A percentile compares a stretch with the other conserved stretches of the same genome.
Evolutionary conservation across 805 yeast genomes (phyloP).

Genomic region (Pichia kluyveri): DNA sequence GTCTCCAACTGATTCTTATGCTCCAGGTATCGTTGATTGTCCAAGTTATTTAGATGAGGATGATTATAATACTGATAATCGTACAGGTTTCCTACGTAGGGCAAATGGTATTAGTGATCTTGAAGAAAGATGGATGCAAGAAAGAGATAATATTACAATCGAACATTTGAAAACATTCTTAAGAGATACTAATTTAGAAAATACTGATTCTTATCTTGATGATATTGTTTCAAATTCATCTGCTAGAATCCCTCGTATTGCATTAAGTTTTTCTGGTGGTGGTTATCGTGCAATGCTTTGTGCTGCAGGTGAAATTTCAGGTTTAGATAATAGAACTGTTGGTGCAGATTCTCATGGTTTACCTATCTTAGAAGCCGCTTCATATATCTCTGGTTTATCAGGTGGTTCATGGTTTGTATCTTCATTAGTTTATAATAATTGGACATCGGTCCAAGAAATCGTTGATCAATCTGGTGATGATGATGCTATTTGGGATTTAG

Average conservation of each 20-base stretch:
- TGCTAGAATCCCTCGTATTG: slow-evolving; percentile 36
- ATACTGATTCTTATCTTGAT: slow-evolving; percentile 34
- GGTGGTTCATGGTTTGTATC: slow-evolving; percentile 84
- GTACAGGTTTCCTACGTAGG: slow-evolving; percentile 29
- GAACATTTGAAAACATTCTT: slow-evolving; percentile 38
- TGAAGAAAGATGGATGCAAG: slow-evolving; percentile 46
- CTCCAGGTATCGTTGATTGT: slow-evolving; percentile 52
- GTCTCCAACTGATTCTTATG: slow-evolving; percentile 52
- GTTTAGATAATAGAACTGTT: slow-evolving; percentile 63
- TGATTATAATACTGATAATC: slow-evolving; percentile 8
- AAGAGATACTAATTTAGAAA: slow-evolving; percentile 35
- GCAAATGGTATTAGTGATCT: slow-evolving; percentile 37
- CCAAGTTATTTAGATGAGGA: slow-evolving; percentile 28
- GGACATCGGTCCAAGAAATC: slow-evolving; percentile 60
- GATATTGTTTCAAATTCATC: slow-evolving; percentile 26
- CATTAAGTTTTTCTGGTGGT: slow-evolving; percentile 70
- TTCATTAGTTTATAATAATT: slow-evolving; percentile 58
- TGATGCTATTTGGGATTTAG: slow-evolving; percentile 59
- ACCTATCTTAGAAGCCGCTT: slow-evolving; percentile 66
- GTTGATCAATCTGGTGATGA: slow-evolving; percentile 30
- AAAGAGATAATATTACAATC: slow-evolving; percentile 37
- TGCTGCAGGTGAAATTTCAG: slow-evolving; percentile 80
- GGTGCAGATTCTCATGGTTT: slow-evolving; percentile 44
- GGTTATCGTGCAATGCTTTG: slow-evolving; percentile 83
- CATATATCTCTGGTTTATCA: slow-evolving; percentile 68